Conservation (phyloP, 129 eudicot genomes). For the Flaveria ramosissima region DNA sequence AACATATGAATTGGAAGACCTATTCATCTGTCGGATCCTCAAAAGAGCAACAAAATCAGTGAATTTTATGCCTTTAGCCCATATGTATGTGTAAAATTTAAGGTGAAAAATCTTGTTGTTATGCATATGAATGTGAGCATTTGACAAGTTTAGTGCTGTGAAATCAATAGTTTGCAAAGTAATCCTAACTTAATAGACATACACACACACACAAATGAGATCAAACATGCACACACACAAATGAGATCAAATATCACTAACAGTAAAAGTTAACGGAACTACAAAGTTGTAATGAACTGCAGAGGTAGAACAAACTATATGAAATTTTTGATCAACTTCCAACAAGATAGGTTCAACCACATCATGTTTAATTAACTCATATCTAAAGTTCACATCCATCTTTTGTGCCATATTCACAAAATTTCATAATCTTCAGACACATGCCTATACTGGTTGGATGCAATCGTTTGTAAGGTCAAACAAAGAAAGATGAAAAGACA, state of each 20-base stretch:
- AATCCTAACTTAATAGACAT: not conserved
- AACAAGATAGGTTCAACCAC: too few species aligned
- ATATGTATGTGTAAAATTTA: not conserved
- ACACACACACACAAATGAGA: not conserved
- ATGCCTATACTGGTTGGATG: too few species aligned
- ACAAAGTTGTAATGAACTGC: not conserved
- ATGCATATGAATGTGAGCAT: conserved; percentile 6
- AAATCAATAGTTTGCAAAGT: not conserved
- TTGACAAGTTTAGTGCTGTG: not conserved
- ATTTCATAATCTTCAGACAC: too few species aligned
- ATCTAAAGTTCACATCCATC: too few species aligned
- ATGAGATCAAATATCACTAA: not conserved
- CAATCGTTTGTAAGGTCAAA: too few species aligned
- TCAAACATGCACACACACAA: not conserved
- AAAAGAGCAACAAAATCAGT: not conserved
- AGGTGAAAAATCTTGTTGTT: not conserved
- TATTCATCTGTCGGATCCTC: not conserved
- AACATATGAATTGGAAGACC: too few species aligned
- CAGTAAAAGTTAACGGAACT: not conserved
- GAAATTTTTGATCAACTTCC: too few species aligned
- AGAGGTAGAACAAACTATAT: conserved; percentile 41
- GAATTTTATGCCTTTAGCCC: not conserved
- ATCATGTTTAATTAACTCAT: too few species aligned
- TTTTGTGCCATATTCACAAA: too few species aligned
- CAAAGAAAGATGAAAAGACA: too few species aligned